phyloP scores from a whole-genome alignment of 176 grass and related monocot species.

The Raddia guianensis region DNA sequence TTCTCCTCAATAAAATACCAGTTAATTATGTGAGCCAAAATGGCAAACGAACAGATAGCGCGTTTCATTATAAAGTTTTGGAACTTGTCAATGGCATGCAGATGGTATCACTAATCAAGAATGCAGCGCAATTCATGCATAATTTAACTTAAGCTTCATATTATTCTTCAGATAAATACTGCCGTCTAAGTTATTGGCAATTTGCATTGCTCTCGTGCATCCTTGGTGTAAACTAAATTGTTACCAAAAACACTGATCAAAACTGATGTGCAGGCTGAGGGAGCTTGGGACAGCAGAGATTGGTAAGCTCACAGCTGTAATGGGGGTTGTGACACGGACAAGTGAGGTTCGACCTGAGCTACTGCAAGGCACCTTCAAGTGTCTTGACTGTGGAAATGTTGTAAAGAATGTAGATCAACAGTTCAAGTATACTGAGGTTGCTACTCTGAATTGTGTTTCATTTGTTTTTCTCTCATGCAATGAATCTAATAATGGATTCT shows the following conservation, averaged over 20 bases:
- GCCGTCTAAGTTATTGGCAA: background rate
- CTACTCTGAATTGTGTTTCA: constrained; percentile 1
- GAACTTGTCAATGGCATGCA: background rate
- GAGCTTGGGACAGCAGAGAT: constrained; percentile 89
- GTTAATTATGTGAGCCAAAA: background rate
- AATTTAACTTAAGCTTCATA: background rate
- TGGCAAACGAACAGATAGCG: background rate
- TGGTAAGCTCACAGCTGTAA: constrained; percentile 90
- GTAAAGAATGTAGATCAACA: constrained; percentile 97
- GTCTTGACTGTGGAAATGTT: constrained; percentile 79
- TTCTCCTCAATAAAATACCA: background rate
- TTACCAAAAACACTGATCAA: constrained; percentile 9
- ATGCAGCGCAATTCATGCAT: background rate
- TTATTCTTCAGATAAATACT: background rate
- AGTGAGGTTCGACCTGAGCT: constrained; percentile 96
- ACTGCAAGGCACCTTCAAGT: constrained; percentile 91
- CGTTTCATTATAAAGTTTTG: background rate
- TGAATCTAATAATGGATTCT: constrained; percentile 25
- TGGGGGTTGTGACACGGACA: constrained; percentile 94
- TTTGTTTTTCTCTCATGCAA: constrained; percentile 3
- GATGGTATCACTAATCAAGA: background rate
- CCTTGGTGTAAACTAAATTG: background rate
- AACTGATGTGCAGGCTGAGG: constrained; percentile 58
- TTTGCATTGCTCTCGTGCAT: constrained; percentile 7
- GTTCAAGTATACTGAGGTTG: constrained; percentile 97